A percentile compares a stretch with the other conserved stretches of the same genome.
Evolutionary conservation across 202 grass and related monocot species (phyloP).

Genomic region (Hordeum pubiflorum): DNA sequence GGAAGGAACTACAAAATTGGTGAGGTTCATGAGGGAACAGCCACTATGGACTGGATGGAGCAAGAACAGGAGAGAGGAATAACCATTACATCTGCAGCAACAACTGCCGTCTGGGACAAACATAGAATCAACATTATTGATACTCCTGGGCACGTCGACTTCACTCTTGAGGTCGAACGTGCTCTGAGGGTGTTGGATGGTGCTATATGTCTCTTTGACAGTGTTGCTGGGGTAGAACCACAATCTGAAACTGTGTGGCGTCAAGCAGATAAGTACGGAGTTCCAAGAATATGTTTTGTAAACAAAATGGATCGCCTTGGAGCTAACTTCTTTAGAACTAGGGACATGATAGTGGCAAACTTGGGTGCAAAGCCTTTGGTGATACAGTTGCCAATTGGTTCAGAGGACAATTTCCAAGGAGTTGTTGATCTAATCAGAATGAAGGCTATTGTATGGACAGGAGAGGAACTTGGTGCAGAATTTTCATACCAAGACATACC

Average conservation of each 20-base stretch:
- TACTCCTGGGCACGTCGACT: constrained; percentile 94
- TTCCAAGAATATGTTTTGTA: constrained; percentile 95
- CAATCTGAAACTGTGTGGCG: constrained; percentile 99
- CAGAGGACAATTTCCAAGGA: constrained; percentile 91
- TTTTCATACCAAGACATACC: constrained; percentile 82
- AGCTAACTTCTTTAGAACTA: constrained; percentile 93
- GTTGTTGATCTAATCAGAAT: constrained; percentile 86
- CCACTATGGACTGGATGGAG: constrained; percentile 99
- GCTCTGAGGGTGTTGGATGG: constrained; percentile 93
- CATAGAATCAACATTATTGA: constrained; percentile 99
- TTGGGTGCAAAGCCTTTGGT: constrained; percentile 97
- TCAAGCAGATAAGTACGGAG: constrained; percentile 94
- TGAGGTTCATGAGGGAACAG: constrained; percentile 97
- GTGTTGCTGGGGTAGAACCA: constrained; percentile 95
- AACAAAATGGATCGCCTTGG: constrained; percentile 98
- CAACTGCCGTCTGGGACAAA: constrained; percentile 93
- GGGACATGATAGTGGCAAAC: constrained; percentile 91
- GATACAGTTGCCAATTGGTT: constrained; percentile 87
- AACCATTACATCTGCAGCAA: constrained; percentile 96
- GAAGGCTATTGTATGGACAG: constrained; percentile 90
- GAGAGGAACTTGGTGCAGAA: constrained; percentile 90
- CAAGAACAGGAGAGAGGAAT: constrained; percentile 97
- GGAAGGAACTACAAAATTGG: constrained; percentile 98
- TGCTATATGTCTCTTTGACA: constrained; percentile 95
- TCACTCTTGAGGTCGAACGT: constrained; percentile 97